Percentiles rank a stretch among this genome's conserved stretches.
phyloP scores from a whole-genome alignment of 1,284 basidiomycete genomes.

The Sporisorium sorghi region DNA sequence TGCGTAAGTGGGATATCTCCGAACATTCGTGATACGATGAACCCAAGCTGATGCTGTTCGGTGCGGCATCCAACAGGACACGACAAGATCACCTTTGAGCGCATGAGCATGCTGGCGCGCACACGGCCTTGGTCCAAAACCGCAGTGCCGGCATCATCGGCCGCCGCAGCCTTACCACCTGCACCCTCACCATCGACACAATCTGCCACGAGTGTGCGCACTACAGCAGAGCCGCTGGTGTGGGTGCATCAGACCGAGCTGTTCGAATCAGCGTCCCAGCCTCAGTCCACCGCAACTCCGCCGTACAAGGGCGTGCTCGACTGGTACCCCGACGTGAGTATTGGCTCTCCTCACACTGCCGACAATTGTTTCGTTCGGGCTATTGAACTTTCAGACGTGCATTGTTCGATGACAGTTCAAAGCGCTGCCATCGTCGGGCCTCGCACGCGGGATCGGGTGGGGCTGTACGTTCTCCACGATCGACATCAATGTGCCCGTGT shows the following conservation, averaged over 20 bases:
- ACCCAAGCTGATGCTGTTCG: neutral
- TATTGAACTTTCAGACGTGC: too few species aligned
- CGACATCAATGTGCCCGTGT: constrained; percentile 59
- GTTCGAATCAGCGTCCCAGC: constrained; percentile 15
- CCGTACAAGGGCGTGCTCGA: constrained; percentile 42
- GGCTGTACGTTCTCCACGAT: constrained; percentile 57
- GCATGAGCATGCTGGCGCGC: constrained; percentile 31
- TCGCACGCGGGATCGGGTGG: constrained; percentile 21
- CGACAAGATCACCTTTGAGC: constrained; percentile 47
- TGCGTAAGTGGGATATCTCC: constrained; percentile 12
- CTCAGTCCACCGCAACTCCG: neutral
- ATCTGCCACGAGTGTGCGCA: too few species aligned
- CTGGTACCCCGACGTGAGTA: constrained; percentile 60
- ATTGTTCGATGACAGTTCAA: too few species aligned
- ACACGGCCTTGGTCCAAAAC: constrained; percentile 23
- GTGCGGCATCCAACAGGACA: constrained; percentile 6
- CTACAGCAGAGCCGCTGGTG: constrained; percentile 42
- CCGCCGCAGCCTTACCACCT: neutral
- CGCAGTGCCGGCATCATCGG: neutral
- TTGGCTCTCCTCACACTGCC: neutral
- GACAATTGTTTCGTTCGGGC: neutral
- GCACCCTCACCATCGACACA: neutral
- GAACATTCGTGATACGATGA: neutral
- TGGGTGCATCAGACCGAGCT: constrained; percentile 63
- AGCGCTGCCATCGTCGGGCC: constrained; percentile 9